Conservation (phyloP, 495 filamentous ascomycete species). For the Massariosphaeria phaeospora region DNA sequence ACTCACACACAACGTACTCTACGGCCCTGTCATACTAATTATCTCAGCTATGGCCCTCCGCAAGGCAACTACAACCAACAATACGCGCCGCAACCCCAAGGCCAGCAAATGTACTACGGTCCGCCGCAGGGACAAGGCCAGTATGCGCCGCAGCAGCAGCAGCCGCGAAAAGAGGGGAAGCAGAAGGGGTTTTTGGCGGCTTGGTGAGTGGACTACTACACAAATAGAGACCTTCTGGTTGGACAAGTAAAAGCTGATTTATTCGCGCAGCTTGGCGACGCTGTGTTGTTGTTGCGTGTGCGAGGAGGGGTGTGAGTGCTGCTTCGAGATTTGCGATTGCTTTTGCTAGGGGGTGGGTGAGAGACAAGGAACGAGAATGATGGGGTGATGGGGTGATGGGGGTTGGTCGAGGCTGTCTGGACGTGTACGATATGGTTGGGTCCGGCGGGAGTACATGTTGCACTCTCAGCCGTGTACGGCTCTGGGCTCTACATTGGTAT, state of each 20-base stretch:
- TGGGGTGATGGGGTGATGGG: too few relatives aligned
- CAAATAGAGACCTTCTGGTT: not conserved
- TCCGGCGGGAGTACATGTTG: too few relatives aligned
- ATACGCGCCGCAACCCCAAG: conserved; percentile 8
- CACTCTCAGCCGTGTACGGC: too few relatives aligned
- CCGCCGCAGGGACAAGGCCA: conserved; percentile 47
- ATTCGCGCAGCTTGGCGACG: conserved; percentile 50
- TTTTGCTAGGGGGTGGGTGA: too few relatives aligned
- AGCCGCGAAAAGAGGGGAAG: conserved; percentile 48
- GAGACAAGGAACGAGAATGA: too few relatives aligned
- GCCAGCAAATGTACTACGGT: conserved; percentile 18
- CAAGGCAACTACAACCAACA: conserved; percentile 12
- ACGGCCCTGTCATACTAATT: not conserved
- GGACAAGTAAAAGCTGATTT: not conserved
- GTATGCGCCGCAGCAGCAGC: conserved; percentile 54
- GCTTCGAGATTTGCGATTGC: conserved; percentile 49
- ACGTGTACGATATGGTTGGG: too few relatives aligned
- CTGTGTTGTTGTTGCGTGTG: conserved; percentile 76
- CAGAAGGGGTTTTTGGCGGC: conserved; percentile 58
- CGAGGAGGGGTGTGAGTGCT: conserved; percentile 75
- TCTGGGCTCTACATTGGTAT: too few relatives aligned
- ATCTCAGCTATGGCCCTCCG: conserved; percentile 14
- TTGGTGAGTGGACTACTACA: conserved; percentile 44
- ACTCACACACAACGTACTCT: not conserved
- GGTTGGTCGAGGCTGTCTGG: too few relatives aligned